Evolutionary conservation across 345 rosid genomes (phyloP), one percentile per base, ranked within the genome.

Genomic region (Brassica cretica): DNA sequence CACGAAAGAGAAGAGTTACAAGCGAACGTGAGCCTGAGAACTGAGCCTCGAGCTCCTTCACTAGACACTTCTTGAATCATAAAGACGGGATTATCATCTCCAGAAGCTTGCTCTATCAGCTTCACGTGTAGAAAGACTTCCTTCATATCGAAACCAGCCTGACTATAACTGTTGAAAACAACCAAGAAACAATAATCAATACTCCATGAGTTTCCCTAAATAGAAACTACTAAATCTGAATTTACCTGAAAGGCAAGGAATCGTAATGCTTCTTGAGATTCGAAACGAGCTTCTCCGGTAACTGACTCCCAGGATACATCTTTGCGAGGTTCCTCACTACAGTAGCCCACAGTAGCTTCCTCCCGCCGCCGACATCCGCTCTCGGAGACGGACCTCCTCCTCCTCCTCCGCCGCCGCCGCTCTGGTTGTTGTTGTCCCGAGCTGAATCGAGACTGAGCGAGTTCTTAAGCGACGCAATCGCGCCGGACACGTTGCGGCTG

Each of bases 231-330:
- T 12, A 33, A 58, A 73, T 53, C 33, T n/a, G 66, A 39, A 49
- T 30, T 10, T 72, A 94, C 97, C 98, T 94, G 21, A 80, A 91
- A 89, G 98, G 98, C 87, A 91, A 86, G 67, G 98, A 92, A 86
- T 94, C 98, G 68, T 88, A 92, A 85, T 92, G 98, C 88, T 91
- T 94, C 82, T 92, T 84, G 35, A 94, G 90, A 84, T 88, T 91
- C 63, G 91, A 91, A 18, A 94, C 92, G 15, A 94, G 95, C 94
- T 89, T 91, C 86, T 94, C 98, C 29, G 97, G 98, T 75, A 94
- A 82, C 84, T 92, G 98, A 41, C 97, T 94, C 0, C 97, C 98
- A 0, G 97, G 98, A 71, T 92, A 94, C 80, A 94, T 78, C 88
- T 91, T 97, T 15, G 97, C 89, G 11, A 94, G 85, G 83, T 88